A percentile compares a stretch with the other conserved stretches of the same genome.
Conservation (phyloP, 2,329 filamentous ascomycete species). For the Hypoxylon sp. region DNA sequence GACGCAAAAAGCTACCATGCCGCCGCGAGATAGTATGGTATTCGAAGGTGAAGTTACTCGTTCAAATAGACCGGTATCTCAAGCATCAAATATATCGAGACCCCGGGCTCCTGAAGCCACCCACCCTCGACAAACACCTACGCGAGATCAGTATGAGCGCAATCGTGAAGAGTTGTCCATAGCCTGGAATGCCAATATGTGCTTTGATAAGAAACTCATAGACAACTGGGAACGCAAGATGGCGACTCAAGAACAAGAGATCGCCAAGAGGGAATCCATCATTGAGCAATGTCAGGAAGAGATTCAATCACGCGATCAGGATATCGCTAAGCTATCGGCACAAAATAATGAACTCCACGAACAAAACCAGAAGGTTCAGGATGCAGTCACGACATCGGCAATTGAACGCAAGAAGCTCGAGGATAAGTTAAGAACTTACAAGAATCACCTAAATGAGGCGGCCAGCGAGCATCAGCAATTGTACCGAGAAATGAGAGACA, state of each 20-base stretch:
- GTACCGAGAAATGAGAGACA: slow-evolving; percentile 47
- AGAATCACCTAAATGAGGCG: slow-evolving; percentile 54
- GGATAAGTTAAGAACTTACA: slow-evolving; percentile 49
- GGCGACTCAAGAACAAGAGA: slow-evolving; percentile 21
- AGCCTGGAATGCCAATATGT: slow-evolving; percentile 37
- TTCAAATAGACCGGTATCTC: slow-evolving; percentile 28
- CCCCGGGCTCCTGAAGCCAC: slow-evolving; percentile 17
- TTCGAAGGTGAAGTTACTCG: not conserved
- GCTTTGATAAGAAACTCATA: slow-evolving; percentile 30
- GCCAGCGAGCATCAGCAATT: slow-evolving; percentile 57
- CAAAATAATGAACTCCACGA: slow-evolving; percentile 42
- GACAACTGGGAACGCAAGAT: slow-evolving; percentile 36
- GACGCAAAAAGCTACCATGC: no score
- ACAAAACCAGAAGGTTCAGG: slow-evolving; percentile 37
- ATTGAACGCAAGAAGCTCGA: slow-evolving; percentile 44
- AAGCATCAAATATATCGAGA: slow-evolving; percentile 41
- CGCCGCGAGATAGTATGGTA: no score
- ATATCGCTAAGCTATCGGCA: slow-evolving; percentile 40
- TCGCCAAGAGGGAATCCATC: slow-evolving; percentile 23
- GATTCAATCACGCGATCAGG: slow-evolving; percentile 25
- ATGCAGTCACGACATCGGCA: slow-evolving; percentile 42
- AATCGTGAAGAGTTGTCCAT: slow-evolving; percentile 28
- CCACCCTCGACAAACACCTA: slow-evolving; percentile 16
- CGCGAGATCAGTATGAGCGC: slow-evolving; percentile 24
- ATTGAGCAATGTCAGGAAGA: slow-evolving; percentile 18